Evolutionary conservation across 2,329 filamentous ascomycete genomes (phyloP).

Genomic region (Aspergillus fructus): DNA sequence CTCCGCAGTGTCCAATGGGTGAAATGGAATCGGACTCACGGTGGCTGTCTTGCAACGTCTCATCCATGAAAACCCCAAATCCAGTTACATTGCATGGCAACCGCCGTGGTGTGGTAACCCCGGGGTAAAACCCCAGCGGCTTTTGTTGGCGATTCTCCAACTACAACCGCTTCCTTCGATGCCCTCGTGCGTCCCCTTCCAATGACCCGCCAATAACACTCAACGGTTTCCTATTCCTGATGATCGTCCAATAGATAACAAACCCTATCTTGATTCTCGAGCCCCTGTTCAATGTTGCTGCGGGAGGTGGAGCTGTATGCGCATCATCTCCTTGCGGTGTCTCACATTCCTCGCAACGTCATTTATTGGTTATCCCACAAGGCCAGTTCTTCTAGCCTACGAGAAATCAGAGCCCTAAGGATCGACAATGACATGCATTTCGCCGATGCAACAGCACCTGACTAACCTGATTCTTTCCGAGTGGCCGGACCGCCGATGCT

Average conservation of each 20-base stretch:
- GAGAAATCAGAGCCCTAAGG: neutral
- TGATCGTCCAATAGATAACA: neutral
- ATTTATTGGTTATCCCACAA: conserved; percentile 17
- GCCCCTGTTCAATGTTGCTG: neutral
- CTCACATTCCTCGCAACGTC: conserved; percentile 18
- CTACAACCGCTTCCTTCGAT: neutral
- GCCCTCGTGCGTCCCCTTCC: conserved; percentile 16
- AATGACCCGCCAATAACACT: conserved; percentile 3
- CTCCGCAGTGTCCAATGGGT: conserved; percentile 14
- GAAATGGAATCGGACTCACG: neutral
- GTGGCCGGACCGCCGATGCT: neutral
- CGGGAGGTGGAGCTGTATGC: neutral
- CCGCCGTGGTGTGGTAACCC: conserved; percentile 15
- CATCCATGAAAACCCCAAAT: conserved; percentile 19
- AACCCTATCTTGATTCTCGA: neutral
- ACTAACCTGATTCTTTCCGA: neutral
- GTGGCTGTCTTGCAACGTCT: conserved; percentile 5
- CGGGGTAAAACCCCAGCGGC: conserved; percentile 12
- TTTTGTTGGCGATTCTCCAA: conserved; percentile 4
- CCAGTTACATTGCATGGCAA: conserved; percentile 27
- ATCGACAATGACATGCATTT: conserved; percentile 1
- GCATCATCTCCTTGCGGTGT: conserved; percentile 2
- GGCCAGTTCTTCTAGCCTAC: neutral
- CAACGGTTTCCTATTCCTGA: conserved; percentile 9
- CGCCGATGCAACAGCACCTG: neutral